Evolutionary conservation across 306 rosid genomes (phyloP), one percentile per base, ranked within the genome.

Genomic region (Prunus fruticosa): DNA sequence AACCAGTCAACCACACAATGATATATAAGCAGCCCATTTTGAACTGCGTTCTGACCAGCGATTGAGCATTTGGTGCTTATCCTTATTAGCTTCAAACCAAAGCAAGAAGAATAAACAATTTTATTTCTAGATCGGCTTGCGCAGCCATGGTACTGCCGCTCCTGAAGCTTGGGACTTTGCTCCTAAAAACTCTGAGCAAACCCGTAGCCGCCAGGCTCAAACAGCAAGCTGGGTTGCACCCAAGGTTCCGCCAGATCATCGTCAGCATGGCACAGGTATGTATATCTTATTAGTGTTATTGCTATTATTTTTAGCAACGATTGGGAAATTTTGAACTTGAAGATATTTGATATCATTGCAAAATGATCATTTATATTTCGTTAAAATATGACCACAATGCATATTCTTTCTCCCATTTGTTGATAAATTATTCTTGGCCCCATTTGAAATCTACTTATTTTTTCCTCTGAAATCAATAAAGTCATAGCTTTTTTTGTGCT

Each of bases 131-230:
- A 73, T 79, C 79, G 74, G 72, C 64, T 66, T 51, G 38, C 22
- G 16, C 32, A 67, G 76, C 38, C 12, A 91, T 91, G 96, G 86
- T 79, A 34, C 87, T 92, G 30, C 98, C 97, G 15, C 74, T 95
- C 2, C 58, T 90, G 87, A 95, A 95, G 88, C 88, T 95, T 1
- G 97, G 96, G 51, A 95, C 98, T 6, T 80, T 95, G 25, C 89
- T 74, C 0, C 19, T 90, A 72, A 95, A 90, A 83, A 95, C 96
- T 69, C 78, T 95, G n/a, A 92, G 98, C 83, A 95, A 95, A 80
- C 97, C 98, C 19, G 75, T 95, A 15, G 98, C 97, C 3, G 80
- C 74, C 53, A 82, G 89, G 81, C 86, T 95, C 77, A 95, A 95
- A 82, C 61, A 85, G 5, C 93, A 88, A 60, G 95, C 97, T 54